A percentile compares a stretch with the other conserved stretches of the same genome.
phyloP scores from a whole-genome alignment of 2,329 filamentous ascomycete genomes.

The Microascus cirrosus region DNA sequence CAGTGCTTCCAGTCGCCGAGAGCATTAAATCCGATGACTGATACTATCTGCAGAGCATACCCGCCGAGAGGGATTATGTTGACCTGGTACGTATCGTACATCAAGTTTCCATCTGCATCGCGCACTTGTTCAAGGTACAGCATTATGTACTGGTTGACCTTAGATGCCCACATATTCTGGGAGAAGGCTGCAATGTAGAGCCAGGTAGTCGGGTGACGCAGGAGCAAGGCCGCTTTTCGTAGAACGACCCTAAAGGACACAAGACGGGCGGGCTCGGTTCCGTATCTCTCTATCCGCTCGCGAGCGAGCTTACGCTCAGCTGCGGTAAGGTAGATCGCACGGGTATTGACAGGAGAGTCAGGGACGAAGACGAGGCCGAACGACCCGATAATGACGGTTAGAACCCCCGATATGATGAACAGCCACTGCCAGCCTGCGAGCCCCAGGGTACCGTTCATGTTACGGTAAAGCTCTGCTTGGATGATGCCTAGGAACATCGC shows the following conservation, averaged over 20 bases:
- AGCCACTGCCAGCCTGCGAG: constrained; percentile 15
- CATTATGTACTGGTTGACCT: constrained; percentile 23
- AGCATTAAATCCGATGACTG: constrained; percentile 42
- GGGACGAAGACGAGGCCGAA: constrained; percentile 21
- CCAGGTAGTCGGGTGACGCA: constrained; percentile 18
- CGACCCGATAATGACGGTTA: constrained; percentile 18
- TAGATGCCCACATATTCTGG: constrained; percentile 21
- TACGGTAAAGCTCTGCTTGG: constrained; percentile 27
- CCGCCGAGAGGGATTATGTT: constrained; percentile 37
- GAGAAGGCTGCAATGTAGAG: constrained; percentile 20
- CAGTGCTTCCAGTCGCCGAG: constrained; percentile 30
- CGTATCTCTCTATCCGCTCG: background rate
- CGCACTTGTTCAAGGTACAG: constrained; percentile 17
- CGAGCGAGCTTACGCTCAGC: constrained; percentile 16
- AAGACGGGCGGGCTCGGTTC: background rate
- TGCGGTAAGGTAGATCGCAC: constrained; percentile 16
- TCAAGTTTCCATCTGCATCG: constrained; percentile 8
- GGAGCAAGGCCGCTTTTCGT: constrained; percentile 10
- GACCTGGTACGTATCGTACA: constrained; percentile 28
- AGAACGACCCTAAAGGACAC: constrained; percentile 11
- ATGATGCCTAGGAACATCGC: constrained; percentile 32
- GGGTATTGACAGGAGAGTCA: constrained; percentile 15
- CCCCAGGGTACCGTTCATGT: constrained; percentile 23
- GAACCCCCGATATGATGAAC: constrained; percentile 30
- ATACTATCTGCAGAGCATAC: constrained; percentile 26